Percentiles rank a stretch among this genome's conserved stretches.
phyloP scores from a whole-genome alignment of 805 yeast genomes.

The Candida easanensis region DNA sequence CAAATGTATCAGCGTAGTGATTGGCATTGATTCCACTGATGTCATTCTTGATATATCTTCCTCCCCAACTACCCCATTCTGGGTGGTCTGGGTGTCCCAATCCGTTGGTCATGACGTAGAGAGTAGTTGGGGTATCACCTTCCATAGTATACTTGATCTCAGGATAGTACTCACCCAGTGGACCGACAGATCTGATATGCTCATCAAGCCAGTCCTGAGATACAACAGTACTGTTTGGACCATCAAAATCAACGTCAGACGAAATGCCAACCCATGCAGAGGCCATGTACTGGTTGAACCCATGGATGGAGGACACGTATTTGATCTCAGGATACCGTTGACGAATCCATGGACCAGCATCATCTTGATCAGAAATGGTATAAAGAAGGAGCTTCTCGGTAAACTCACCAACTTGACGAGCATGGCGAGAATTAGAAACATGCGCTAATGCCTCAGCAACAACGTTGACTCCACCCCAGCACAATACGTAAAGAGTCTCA shows the following conservation, averaged over 20 bases:
- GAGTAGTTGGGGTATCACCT: slow-evolving; percentile 31
- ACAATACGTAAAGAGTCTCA: slow-evolving; percentile 25
- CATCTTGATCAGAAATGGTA: slow-evolving; percentile 33
- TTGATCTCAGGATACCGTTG: slow-evolving; percentile 24
- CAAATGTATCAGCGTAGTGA: slow-evolving; percentile 28
- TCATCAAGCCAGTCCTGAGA: slow-evolving; percentile 26
- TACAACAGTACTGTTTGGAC: slow-evolving; percentile 26
- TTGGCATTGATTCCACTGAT: slow-evolving; percentile 14
- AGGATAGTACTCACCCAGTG: slow-evolving; percentile 28
- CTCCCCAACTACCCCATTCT: slow-evolving; percentile 34
- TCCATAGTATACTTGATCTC: slow-evolving; percentile 28
- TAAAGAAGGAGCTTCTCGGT: slow-evolving; percentile 24
- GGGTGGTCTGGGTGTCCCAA: slow-evolving; percentile 29
- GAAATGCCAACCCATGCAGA: slow-evolving; percentile 33
- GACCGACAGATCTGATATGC: slow-evolving; percentile 26
- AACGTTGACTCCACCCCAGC: slow-evolving; percentile 33
- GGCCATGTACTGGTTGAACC: slow-evolving; percentile 28
- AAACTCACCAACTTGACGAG: slow-evolving; percentile 15
- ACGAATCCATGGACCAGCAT: slow-evolving; percentile 34
- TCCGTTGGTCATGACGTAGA: slow-evolving; percentile 31
- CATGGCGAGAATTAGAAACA: slow-evolving; percentile 17
- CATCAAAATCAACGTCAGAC: slow-evolving; percentile 29
- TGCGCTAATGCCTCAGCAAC: slow-evolving; percentile 31
- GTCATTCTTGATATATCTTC: slow-evolving; percentile 27
- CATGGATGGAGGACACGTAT: slow-evolving; percentile 29